phyloP scores from a whole-genome alignment of 306 rosid genomes.

The Inga laurina region DNA sequence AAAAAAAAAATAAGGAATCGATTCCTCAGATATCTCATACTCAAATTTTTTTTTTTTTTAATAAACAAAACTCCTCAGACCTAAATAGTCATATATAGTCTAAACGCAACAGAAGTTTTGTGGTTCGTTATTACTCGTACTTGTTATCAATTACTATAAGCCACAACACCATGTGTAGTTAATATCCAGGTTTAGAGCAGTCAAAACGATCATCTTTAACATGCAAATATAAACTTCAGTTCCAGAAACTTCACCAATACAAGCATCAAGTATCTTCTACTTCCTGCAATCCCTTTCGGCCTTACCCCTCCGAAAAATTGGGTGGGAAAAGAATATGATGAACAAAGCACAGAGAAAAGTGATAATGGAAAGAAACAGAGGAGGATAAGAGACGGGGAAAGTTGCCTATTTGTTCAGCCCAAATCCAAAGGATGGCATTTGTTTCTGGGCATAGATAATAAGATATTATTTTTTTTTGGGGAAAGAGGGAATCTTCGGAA shows the following conservation, averaged over 20 bases:
- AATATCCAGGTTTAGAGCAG: background rate
- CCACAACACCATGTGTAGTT: background rate
- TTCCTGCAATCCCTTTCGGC: background rate
- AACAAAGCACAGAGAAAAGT: conserved; percentile 7
- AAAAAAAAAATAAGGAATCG: background rate
- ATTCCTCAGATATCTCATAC: background rate
- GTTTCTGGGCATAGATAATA: background rate
- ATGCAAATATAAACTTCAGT: background rate
- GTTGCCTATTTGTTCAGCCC: conserved; percentile 16
- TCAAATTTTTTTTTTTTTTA: background rate
- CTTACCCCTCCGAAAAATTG: background rate
- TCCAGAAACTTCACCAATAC: conserved; percentile 10
- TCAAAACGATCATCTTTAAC: background rate
- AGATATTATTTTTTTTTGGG: background rate
- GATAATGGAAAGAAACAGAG: background rate
- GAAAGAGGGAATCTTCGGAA: conserved; percentile 29
- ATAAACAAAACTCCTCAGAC: background rate
- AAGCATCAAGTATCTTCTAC: background rate
- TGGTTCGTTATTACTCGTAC: background rate
- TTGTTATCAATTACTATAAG: conserved; percentile 20
- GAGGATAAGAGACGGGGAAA: background rate
- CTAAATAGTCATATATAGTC: background rate
- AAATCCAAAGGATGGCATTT: background rate
- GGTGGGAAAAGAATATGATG: background rate
- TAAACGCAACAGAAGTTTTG: background rate